phyloP scores from a whole-genome alignment of 2,329 filamentous ascomycete genomes.

The Cordyceps sp. region DNA sequence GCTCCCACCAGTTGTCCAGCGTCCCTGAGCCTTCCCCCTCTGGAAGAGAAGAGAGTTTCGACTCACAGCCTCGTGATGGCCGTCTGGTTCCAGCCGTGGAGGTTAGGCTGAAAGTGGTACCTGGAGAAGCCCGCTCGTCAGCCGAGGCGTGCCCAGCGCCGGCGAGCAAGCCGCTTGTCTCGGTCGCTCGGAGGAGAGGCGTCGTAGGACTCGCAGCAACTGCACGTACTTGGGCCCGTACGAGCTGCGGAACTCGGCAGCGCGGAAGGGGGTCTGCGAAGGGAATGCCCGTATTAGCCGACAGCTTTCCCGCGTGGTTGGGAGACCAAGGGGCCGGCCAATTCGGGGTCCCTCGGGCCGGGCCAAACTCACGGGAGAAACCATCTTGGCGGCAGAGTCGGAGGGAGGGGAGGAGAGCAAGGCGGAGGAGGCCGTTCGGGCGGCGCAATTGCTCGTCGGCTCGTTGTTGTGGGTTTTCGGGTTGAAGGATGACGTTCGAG shows the following conservation, averaged over 20 bases:
- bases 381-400: too few relatives aligned
- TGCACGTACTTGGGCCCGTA: constrained; percentile 47
- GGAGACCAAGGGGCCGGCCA: not conserved
- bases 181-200: too few relatives aligned
- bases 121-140: constrained; percentile 21
- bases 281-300: not conserved
- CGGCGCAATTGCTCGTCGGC: constrained; percentile 19
- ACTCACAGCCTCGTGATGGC: constrained; percentile 34
- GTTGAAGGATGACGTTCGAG: too few relatives aligned
- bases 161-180: not conserved
- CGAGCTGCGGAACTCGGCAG: constrained; percentile 39
- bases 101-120: constrained; percentile 41
- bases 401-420: too few relatives aligned
- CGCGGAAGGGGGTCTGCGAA: constrained; percentile 27
- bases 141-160: too few relatives aligned
- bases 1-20: not conserved
- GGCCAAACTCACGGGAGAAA: constrained; percentile 18
- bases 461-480: too few relatives aligned
- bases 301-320: not conserved
- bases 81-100: constrained; percentile 30
- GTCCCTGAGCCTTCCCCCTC: not conserved
- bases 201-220: not conserved
- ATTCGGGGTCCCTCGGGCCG: not conserved
- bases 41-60: not conserved
- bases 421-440: too few relatives aligned